phyloP scores from a whole-genome alignment of 208 protist genomes.

The Acanthamoeba castellanii region DNA sequence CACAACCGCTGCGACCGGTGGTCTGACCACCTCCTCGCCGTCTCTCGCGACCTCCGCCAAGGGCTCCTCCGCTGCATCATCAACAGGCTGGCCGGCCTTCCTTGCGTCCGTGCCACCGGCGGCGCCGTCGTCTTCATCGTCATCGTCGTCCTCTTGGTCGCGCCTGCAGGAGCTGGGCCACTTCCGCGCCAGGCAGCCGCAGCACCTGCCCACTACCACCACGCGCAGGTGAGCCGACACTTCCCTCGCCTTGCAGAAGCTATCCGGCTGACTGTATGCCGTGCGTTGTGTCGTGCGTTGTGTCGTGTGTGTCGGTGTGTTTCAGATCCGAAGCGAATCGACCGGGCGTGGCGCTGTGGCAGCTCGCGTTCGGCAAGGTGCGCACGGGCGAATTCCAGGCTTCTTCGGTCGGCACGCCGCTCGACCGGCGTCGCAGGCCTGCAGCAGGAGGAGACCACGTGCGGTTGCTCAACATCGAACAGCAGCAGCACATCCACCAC shows the following conservation, averaged over 20 bases:
- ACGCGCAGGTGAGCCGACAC: too few species aligned
- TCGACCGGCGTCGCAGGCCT: neutral
- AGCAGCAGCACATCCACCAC: neutral
- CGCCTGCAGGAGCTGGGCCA: too few species aligned
- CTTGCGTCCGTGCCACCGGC: too few species aligned
- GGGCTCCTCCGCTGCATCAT: neutral
- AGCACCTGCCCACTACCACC: too few species aligned
- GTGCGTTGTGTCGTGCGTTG: neutral
- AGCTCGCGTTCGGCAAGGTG: neutral
- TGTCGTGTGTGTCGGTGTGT: neutral
- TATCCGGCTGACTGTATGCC: neutral
- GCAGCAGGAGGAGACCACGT: neutral
- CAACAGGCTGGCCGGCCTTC: too few species aligned
- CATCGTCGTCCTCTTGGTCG: too few species aligned
- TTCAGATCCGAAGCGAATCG: neutral
- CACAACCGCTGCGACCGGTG: neutral
- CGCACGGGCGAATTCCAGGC: too few species aligned
- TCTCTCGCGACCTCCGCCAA: neutral
- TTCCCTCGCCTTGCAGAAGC: too few species aligned
- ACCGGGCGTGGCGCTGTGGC: neutral
- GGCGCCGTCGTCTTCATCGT: too few species aligned
- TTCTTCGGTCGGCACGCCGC: neutral
- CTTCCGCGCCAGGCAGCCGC: too few species aligned
- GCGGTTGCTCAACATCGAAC: neutral
- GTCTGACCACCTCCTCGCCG: too few species aligned